Evolutionary conservation across 306 rosid species (phyloP), one percentile per base, ranked within the genome.

Genomic region (Acacia confusa): DNA sequence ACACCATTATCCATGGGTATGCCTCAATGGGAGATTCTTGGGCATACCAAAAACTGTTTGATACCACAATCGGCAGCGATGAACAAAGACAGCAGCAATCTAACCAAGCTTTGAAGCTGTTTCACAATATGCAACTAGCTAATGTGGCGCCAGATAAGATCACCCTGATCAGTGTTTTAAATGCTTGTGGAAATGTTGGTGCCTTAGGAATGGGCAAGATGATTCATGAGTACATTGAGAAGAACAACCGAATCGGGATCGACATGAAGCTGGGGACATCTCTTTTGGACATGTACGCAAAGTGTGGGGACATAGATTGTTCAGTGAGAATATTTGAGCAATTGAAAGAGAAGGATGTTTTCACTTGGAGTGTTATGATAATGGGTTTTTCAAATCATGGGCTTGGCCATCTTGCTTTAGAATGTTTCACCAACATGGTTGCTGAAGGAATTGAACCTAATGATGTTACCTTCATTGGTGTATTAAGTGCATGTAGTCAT

Each of bases 241-340:
- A 47, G 28, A 66, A 67, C 57, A 55, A 13, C 4, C 52, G 71
- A 41, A 75, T 81, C n/a, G 52, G 36, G 15, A 9, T 67, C 17
- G 71, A 81, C 70, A 52, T 67, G 71, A 81, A 74, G 48, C 80
- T 81, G 24, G 84, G 76, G 27, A 81, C 79, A 32, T 50, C 80
- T 53, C 80, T 81, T 75, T 40, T 75, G 30, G 84, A 81, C 76
- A 81, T 75, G 84, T 81, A 81, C 53, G 76, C 84, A 22, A 81
- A 81, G 71, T 81, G 84, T 75, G 84, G 84, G 52, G 76, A 81
- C 38, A 81, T 75, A 53, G 80, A 81, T 53, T 53, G 34, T 66
- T 70, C 84, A 50, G 40, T 75, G 25, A 67, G 67, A 41, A 41
- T 66, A 38, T 81, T 81, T 55, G 71, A 68, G 57, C 5, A 2